These are phyloP conservation scores for Choiromyces venosus DNA, from an alignment of 495 filamentous ascomycete genomes.

Conservation along the genomic window DNA sequence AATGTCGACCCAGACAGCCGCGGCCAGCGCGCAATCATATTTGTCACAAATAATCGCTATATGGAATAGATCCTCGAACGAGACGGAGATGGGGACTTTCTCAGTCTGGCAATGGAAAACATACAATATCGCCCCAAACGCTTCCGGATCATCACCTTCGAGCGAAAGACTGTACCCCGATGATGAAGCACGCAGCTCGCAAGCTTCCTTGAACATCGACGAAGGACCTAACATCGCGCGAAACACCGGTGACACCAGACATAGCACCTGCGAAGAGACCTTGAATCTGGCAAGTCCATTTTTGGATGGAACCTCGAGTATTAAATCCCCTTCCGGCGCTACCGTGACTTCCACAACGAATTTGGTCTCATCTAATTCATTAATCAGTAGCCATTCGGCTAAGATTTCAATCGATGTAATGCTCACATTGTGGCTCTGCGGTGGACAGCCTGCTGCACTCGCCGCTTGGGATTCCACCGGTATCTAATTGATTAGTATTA, in stretches of 20 bases:
- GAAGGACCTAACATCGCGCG: slow-evolving; percentile 32
- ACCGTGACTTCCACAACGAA: neutral
- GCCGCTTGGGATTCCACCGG: neutral
- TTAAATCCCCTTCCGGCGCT: slow-evolving; percentile 22
- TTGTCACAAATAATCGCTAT: slow-evolving; percentile 36
- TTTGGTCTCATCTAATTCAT: neutral
- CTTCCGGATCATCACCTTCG: slow-evolving; percentile 28
- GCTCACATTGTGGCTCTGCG: neutral
- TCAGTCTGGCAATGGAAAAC: slow-evolving; percentile 28
- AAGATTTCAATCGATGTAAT: neutral
- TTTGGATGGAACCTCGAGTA: slow-evolving; percentile 21
- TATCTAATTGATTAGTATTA: neutral
- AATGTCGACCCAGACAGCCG: slow-evolving; percentile 24
- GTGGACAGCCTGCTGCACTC: neutral
- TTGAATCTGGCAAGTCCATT: slow-evolving; percentile 16
- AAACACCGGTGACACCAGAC: slow-evolving; percentile 31
- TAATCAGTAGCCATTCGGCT: neutral
- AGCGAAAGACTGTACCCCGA: slow-evolving; percentile 13
- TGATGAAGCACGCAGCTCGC: slow-evolving; percentile 19
- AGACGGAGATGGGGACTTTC: slow-evolving; percentile 16
- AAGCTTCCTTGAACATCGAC: slow-evolving; percentile 32
- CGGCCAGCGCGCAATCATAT: slow-evolving; percentile 30
- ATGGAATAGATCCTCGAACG: slow-evolving; percentile 25
- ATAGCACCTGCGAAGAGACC: slow-evolving; percentile 33
- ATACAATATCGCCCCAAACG: slow-evolving; percentile 27